These are phyloP conservation scores for Fistulifera pelliculosa DNA, from an alignment of 108 stramenopile species.

Conservation along the genomic window DNA sequence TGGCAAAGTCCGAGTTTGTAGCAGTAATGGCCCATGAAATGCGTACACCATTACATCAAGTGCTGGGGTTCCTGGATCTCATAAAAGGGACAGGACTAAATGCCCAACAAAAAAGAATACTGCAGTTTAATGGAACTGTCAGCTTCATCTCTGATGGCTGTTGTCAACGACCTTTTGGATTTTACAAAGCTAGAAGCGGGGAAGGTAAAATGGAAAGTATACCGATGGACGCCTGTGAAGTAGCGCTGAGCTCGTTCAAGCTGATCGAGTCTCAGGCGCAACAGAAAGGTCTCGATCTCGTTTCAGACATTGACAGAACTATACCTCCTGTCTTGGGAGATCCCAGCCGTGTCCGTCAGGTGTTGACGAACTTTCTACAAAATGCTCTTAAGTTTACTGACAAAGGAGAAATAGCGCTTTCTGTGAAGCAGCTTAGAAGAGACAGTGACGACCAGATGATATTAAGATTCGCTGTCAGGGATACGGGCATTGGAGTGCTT, in stretches of 20 bases:
- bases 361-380: slow-evolving; percentile 42
- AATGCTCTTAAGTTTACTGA: slow-evolving; percentile 58
- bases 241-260: slow-evolving; percentile 30
- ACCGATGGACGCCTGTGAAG: slow-evolving; percentile 25
- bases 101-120: slow-evolving; percentile 25
- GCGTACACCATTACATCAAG: slow-evolving; percentile 54
- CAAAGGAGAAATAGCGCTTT: slow-evolving; percentile 16
- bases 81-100: slow-evolving; percentile 22
- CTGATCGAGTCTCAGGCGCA: slow-evolving; percentile 2
- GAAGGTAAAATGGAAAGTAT: slow-evolving; percentile 38
- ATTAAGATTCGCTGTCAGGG: slow-evolving; percentile 29
- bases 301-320: neutral
- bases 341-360: slow-evolving; percentile 45
- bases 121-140: slow-evolving; percentile 22
- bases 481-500: slow-evolving; percentile 47
- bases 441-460: neutral
- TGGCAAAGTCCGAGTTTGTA: slow-evolving; percentile 10
- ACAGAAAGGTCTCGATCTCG: neutral
- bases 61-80: slow-evolving; percentile 53
- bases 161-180: slow-evolving; percentile 41
- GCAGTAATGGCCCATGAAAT: slow-evolving; percentile 50
- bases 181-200: slow-evolving; percentile 46
- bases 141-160: slow-evolving; percentile 26
- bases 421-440: neutral
- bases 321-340: slow-evolving; percentile 20